These are phyloP conservation scores for Mycena crocata DNA, from an alignment of 768 basidiomycete species.

Conservation along the genomic window DNA sequence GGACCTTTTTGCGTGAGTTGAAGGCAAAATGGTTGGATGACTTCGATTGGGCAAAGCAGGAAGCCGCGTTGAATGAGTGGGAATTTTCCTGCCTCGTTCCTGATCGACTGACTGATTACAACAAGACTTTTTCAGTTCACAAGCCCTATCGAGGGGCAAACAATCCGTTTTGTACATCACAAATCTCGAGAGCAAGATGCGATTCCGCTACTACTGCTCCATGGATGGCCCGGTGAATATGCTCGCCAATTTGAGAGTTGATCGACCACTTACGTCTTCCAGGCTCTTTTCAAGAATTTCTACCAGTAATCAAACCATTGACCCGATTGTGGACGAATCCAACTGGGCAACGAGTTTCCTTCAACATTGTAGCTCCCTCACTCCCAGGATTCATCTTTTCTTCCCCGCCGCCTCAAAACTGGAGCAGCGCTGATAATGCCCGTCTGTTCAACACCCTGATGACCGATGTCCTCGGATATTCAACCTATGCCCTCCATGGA, in stretches of 20 bases:
- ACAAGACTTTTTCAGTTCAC: constrained; percentile 25
- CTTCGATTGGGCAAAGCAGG: constrained; percentile 11
- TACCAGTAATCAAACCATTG: constrained; percentile 21
- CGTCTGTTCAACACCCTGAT: constrained; percentile 42
- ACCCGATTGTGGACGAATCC: not conserved
- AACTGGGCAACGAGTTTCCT: constrained; percentile 11
- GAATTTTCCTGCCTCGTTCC: not conserved
- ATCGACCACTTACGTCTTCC: not conserved
- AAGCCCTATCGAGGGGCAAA: constrained; percentile 26
- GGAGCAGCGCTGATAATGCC: constrained; percentile 37
- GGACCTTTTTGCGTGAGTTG: constrained; percentile 11
- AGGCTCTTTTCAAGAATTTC: constrained; percentile 29
- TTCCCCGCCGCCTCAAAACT: constrained; percentile 29
- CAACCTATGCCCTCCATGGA: constrained; percentile 36
- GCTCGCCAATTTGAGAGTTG: not conserved
- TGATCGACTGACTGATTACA: not conserved
- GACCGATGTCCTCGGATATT: constrained; percentile 41
- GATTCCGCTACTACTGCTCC: constrained; percentile 25
- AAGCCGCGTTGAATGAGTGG: constrained; percentile 11
- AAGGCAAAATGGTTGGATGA: constrained; percentile 13
- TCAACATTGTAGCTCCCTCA: constrained; percentile 19
- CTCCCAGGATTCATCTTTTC: constrained; percentile 37
- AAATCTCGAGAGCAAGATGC: constrained; percentile 13
- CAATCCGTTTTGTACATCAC: constrained; percentile 24
- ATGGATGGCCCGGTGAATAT: constrained; percentile 26